Evolutionary conservation across 2,329 filamentous ascomycete genomes (phyloP), one percentile per base, ranked within the genome.

Genomic region (Penicillium freii): DNA sequence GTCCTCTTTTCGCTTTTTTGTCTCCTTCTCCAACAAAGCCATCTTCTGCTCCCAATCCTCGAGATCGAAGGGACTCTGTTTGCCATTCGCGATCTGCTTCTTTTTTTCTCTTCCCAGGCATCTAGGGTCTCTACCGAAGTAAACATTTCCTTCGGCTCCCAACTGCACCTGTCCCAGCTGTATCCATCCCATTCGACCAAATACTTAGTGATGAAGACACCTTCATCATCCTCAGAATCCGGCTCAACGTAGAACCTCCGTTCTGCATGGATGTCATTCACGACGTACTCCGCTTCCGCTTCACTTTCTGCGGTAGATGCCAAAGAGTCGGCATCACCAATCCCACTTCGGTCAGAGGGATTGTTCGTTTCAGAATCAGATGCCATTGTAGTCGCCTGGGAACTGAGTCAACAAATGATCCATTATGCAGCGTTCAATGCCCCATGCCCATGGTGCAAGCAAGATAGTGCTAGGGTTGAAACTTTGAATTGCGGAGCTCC

Each of bases 131-230:
- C 64, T 27, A 69, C 66, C 40, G 65, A 60, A 27, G 63, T 50
- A 57, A 84, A 80, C 45, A 73, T 71, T 2, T 74, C 70, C 19
- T 65, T 66, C 1, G 80, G 79, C 60, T 85, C 81, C 81, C 81
- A 85, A 0, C 83, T 86, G 54, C 80, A 78, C 56, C 82, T 71
- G n/a, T 83, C 70, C 5, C 85, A 60, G 1, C 79, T 75, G 65
- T 87, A 92, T 2, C 77, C 80, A 27, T 78, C 75, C 88, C 88
- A 91, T 58, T 83, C 80, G 23, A 90, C 81, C 1, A 91, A 78
- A 66, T 85, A 91, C 25, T 66, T 71, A 17, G 68, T 55, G 5
- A 50, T 6, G 11, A 36, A 50, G 21, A 17, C 6, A 8, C 45
- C 53, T 69, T 69, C 5, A 75, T 62, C 4, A 9, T 70, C 59